Base-by-base conservation (phyloP, 176 grass and related monocot genomes). In the Secale cereale region DNA sequence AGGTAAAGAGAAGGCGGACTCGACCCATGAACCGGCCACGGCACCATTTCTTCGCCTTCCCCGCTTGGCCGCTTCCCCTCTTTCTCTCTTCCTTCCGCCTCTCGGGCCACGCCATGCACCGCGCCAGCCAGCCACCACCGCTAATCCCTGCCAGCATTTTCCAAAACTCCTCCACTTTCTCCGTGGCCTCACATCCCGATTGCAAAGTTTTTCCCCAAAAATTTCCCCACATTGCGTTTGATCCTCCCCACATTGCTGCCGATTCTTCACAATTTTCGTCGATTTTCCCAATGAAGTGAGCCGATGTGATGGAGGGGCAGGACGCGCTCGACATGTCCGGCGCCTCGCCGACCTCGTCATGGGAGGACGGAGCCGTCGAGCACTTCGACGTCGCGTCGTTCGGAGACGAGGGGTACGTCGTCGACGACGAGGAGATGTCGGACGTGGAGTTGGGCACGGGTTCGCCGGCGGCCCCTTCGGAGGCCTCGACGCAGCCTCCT, bases 301-400 rank as follows among this genome's bases (percentile, higher is more conserved):
- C 61, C 27, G 43, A 78, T 77, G 90, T 43, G 67, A 98, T 98
- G 93, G 90, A 83, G 74, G 80, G 78, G 70, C 88, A 96, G 70
- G 85, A 95, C 85, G 35, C 81, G 52, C 80, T 40, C 59, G 86
- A 79, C 17, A 82, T 89, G 74, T 50, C 75, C 76, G 71, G 87
- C 48, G 65, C 65, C 64, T 87, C 85, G 76, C 81, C 87, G 66
- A 37, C 54, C 56, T 37, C 71, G 59, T 19, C 81, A 77, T 82
- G 84, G 84, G 81, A 65, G 61, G 77, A 62, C 22, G 37, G 81
- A 35, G 54, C 20, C 67, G 79, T 86, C 48, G 79, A 86, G 68
- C 85, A 12, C 28, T 91, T 86, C 80, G 86, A 76, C 37, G 83
- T 63, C 28, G 67, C 26, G 59, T 83, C 79, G 83, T 77, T 70